Evolutionary conservation across 257 asterid genomes (phyloP), one percentile per base, ranked within the genome.

Genomic region (Solanum virginianum): DNA sequence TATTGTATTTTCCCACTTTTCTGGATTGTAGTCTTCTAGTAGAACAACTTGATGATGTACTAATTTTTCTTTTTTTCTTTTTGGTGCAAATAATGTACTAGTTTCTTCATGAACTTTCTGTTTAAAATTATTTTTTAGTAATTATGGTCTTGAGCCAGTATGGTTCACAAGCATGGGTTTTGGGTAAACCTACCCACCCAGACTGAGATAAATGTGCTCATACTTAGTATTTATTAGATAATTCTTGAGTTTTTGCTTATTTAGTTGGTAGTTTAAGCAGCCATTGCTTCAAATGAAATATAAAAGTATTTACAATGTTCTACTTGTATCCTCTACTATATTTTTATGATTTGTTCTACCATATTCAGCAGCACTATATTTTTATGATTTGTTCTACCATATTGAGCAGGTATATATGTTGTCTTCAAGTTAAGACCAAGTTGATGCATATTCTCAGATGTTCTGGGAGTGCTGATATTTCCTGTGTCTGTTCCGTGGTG

Each of bases 381-480:
- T 75, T 51, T 15, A 18, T 53, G 49, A 17, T 32, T 53, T 79
- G 0, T 79, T 79, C 53, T 77, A 1, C 26, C 62, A 16, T 26
- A 17, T 53, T 79, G 4, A 2, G 11, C 83, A 79, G 83, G 83
- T 53, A 17, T 20, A 22, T 29, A 9, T 24, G 47, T 9, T 77
- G 47, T 79, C 13, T 68, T 68, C 82, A 79, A 79, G 65, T 0
- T 49, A 53, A 49, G 26, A 53, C 49, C 49, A 88, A 79, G 53
- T 68, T 51, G n/a, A 80, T 63, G 81, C 70, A 83, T 88, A 59
- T 83, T 82, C 66, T 86, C 88, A 88, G 84, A 89, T 90, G 93
- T 87, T 84, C 13, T 77, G 77, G 90, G 87, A 90, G 93, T 91
- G 89, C 93, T 95, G 98, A 95, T 88, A 95, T 91, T 88, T 81